phyloP scores from a whole-genome alignment of 768 basidiomycete species.

The Nidularia pulvinata region DNA sequence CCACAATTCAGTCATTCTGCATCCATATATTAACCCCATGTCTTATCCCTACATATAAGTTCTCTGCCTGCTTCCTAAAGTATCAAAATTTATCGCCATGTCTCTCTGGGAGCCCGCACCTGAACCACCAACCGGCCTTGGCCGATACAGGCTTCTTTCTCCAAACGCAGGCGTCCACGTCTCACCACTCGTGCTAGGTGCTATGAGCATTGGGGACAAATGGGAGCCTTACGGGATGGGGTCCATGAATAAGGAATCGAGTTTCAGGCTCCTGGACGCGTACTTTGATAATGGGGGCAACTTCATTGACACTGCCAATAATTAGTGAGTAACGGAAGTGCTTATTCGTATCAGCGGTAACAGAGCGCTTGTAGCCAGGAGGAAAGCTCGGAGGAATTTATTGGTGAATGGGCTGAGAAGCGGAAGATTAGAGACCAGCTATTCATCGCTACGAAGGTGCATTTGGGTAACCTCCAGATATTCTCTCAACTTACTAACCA shows the following conservation, averaged over 20 bases:
- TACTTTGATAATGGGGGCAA: too few species aligned
- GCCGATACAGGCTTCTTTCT: slow-evolving; percentile 10
- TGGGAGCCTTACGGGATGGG: slow-evolving; percentile 21
- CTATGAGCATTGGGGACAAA: slow-evolving; percentile 30
- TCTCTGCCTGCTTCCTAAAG: too few species aligned
- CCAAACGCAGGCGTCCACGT: too few species aligned
- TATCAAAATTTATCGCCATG: too few species aligned
- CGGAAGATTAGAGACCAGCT: slow-evolving; percentile 45
- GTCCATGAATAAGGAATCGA: slow-evolving; percentile 24
- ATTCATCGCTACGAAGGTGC: slow-evolving; percentile 42
- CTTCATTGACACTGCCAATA: slow-evolving; percentile 6
- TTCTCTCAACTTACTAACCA: background rate
- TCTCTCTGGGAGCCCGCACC: too few species aligned
- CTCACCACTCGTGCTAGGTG: slow-evolving; percentile 24
- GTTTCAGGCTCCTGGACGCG: slow-evolving; percentile 5
- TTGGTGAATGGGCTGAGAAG: slow-evolving; percentile 44
- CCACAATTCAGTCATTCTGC: too few species aligned
- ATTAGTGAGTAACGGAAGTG: background rate
- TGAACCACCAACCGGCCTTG: too few species aligned
- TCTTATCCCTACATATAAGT: too few species aligned
- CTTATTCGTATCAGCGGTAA: slow-evolving; percentile 6
- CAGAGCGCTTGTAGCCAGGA: slow-evolving; percentile 32
- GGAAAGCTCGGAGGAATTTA: slow-evolving; percentile 19
- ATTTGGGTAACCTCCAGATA: too few species aligned
- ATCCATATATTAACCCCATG: too few species aligned